Evolutionary conservation across 371 early-diverging fungal species (phyloP).

Genomic region (Massospora cicadina): DNA sequence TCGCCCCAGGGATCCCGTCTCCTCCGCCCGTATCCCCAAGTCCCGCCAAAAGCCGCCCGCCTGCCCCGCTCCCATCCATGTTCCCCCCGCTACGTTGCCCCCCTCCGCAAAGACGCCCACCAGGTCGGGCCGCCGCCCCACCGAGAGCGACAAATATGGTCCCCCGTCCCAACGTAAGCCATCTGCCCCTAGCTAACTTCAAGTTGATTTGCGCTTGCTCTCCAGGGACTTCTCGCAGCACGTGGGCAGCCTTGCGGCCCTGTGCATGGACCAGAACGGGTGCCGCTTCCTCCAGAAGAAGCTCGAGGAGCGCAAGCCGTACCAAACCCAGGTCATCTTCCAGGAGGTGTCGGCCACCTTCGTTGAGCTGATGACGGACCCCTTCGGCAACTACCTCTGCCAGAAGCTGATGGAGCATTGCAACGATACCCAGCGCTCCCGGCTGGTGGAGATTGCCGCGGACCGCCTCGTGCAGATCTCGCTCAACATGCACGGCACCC

Average conservation of each 20-base stretch:
- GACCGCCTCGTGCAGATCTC: conserved; percentile 60
- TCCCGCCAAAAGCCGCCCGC: background rate
- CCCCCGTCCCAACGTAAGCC: background rate
- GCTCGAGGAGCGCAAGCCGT: conserved; percentile 52
- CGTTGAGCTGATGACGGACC: conserved; percentile 47
- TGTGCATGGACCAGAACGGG: conserved; percentile 82
- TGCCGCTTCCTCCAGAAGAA: conserved; percentile 75
- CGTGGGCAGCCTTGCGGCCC: conserved; percentile 12
- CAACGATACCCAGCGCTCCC: conserved; percentile 48
- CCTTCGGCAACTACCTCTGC: conserved; percentile 84
- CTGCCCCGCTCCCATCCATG: background rate
- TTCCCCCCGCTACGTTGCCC: background rate
- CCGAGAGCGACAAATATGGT: background rate
- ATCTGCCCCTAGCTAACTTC: background rate
- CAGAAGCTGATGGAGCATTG: conserved; percentile 74
- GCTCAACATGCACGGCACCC: conserved; percentile 91
- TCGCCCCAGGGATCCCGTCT: background rate
- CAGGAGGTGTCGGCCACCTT: conserved; percentile 53
- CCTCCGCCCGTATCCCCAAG: background rate
- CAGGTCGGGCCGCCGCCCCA: background rate
- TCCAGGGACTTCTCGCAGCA: background rate
- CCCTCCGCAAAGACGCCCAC: background rate
- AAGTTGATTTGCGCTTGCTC: background rate
- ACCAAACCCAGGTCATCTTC: conserved; percentile 43
- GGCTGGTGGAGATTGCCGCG: conserved; percentile 48